These are phyloP conservation scores for Lunularia cruciata DNA, from an alignment of 225 moss, liverwort and hornwort species.

Conservation along the genomic window DNA sequence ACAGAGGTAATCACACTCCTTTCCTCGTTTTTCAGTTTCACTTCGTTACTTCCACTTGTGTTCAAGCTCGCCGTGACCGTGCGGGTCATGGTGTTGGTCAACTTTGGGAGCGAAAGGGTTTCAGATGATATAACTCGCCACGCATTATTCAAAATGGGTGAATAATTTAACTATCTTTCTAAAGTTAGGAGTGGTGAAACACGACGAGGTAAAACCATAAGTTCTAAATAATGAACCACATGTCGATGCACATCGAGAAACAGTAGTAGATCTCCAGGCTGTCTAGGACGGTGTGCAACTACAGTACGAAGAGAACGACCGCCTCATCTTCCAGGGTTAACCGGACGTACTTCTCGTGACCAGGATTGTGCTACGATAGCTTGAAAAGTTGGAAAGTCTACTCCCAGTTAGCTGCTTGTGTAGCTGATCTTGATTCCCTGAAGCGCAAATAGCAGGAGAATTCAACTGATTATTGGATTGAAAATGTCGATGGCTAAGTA, in stretches of 20 bases:
- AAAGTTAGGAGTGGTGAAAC: constrained; percentile 1
- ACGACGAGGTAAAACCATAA: neutral
- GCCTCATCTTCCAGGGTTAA: too few relatives aligned
- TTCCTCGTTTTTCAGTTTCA: neutral
- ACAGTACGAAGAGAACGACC: too few relatives aligned
- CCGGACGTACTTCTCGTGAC: too few relatives aligned
- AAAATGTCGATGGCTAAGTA: neutral
- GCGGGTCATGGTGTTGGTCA: neutral
- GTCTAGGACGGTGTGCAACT: too few relatives aligned
- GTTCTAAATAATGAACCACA: neutral
- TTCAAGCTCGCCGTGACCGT: neutral
- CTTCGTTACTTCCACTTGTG: neutral
- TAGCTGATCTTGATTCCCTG: neutral
- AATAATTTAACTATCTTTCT: neutral
- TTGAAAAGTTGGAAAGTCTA: neutral
- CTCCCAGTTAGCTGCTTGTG: neutral
- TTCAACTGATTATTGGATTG: neutral
- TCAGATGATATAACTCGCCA: too few relatives aligned
- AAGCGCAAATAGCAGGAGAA: neutral
- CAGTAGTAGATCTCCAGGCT: constrained; percentile 7
- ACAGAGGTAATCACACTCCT: constrained; percentile 31
- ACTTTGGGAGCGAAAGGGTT: too few relatives aligned
- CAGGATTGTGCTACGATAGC: too few relatives aligned
- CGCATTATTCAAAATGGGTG: neutral
- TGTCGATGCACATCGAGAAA: neutral